Evolutionary conservation across 2,329 filamentous ascomycete species (phyloP), one percentile per base, ranked within the genome.

Genomic region (Alternaria conjuncta): DNA sequence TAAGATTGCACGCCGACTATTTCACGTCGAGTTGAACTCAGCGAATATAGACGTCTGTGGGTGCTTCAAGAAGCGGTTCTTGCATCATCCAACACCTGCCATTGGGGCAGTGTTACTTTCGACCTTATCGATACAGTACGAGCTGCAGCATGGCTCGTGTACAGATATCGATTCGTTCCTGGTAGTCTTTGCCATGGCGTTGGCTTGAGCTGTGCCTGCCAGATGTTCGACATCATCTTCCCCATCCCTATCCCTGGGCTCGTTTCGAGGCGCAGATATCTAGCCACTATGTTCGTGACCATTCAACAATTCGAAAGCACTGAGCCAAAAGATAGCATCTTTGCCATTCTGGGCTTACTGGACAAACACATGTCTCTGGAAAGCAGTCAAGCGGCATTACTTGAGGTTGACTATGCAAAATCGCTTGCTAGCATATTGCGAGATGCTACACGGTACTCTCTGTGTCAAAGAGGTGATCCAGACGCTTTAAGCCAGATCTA

Each of bases 11-110:
- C 26, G 15, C 1, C 26, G 0, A 50, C 0, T 15, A 21, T 18
- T 1, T 2, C 4, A 10, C 5, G 18, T 1, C 0, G 1, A 2
- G 6, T 15, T 41, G 0, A 21, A 6, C 0, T 32, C 1, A 21
- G 23, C 4, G 2, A 21, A 15, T 20, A 26, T 5, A 50, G 26
- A 2, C 47, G 47, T 4, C 3, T 50, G 2, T 50, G 47, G 26
- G 26, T 50, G 6, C 12, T 50, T 0, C 47, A 32, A 2, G 47
- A 50, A 32, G 7, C 6, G 4, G 12, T 50, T 6, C 47, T 50
- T 4, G 47, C 26, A 6, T 5, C 4, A n/a, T 30, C 26, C 2
- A 50, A 21, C 10, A 50, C 47, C 18, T 50, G 47, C 12, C 0
- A 21, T 32, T 50, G 47, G 47, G 47, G 26, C 0, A 15, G 0